These are phyloP conservation scores for Calocybe cyanea DNA, from an alignment of 768 basidiomycete genomes.

Conservation along the genomic window DNA sequence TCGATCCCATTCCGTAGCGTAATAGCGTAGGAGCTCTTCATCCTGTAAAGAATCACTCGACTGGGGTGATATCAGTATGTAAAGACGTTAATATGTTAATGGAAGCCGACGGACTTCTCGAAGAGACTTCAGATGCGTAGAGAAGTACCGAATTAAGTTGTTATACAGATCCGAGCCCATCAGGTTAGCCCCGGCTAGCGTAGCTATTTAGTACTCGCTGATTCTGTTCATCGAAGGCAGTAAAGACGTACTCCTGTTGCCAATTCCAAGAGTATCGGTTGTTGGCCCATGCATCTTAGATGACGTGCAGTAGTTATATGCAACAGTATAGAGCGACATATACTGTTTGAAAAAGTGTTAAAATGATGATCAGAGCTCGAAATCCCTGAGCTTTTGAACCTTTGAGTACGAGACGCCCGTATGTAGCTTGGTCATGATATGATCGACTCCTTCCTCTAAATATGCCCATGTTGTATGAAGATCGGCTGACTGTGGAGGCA, in stretches of 20 bases:
- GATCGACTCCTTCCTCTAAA: conserved; percentile 84
- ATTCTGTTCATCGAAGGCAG: conserved; percentile 25
- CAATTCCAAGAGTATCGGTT: conserved; percentile 45
- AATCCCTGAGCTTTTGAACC: conserved; percentile 28
- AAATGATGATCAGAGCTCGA: conserved; percentile 3
- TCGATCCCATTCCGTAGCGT: conserved; percentile 90
- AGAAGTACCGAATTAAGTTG: conserved; percentile 89
- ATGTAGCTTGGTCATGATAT: conserved; percentile 89
- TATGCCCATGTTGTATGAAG: conserved; percentile 84
- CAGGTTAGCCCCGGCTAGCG: conserved; percentile 81
- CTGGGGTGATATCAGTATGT: conserved; percentile 35
- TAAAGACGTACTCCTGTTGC: conserved; percentile 61
- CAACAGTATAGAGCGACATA: conserved; percentile 88
- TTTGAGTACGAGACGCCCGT: conserved; percentile 84
- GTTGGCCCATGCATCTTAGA: conserved; percentile 64
- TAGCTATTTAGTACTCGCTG: conserved; percentile 29
- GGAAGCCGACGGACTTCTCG: conserved; percentile 33
- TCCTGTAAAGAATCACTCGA: conserved; percentile 78
- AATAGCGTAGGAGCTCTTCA: conserved; percentile 85
- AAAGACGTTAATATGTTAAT: background rate
- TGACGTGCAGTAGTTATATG: conserved; percentile 97
- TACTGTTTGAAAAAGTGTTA: conserved; percentile 41
- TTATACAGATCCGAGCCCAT: conserved; percentile 98
- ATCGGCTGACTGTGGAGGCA: conserved; percentile 70
- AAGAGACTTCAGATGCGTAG: conserved; percentile 71